A percentile compares a stretch with the other conserved stretches of the same genome.
These are phyloP conservation scores for Pleurotus sapidus DNA, from an alignment of 768 basidiomycete genomes.

Conservation along the genomic window DNA sequence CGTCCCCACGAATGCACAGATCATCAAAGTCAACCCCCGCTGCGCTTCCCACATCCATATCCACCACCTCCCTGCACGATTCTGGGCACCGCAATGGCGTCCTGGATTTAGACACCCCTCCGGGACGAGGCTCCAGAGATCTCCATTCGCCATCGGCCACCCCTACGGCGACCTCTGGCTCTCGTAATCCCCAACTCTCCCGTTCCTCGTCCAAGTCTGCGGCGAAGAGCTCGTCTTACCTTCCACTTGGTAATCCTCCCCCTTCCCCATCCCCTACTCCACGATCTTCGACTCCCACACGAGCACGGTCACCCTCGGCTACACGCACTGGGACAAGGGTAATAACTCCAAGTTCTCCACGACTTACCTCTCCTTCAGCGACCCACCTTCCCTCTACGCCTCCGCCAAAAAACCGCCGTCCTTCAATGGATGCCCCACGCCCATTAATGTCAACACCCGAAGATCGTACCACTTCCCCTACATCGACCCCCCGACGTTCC, in stretches of 20 bases:
- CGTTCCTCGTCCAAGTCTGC: conserved; percentile 30
- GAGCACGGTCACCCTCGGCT: conserved; percentile 37
- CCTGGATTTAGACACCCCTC: conserved; percentile 20
- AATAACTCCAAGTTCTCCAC: conserved; percentile 39
- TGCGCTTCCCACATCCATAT: conserved; percentile 23
- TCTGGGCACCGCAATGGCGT: background rate
- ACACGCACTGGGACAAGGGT: conserved; percentile 28
- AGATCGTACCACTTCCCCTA: conserved; percentile 23
- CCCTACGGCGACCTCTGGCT: conserved; percentile 40
- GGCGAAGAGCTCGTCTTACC: conserved; percentile 37
- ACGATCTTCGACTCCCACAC: conserved; percentile 23
- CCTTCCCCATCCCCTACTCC: conserved; percentile 33
- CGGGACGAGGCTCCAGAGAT: conserved; percentile 30
- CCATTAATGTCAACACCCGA: conserved; percentile 22
- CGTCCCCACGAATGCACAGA: conserved; percentile 25
- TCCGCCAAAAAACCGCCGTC: conserved; percentile 9
- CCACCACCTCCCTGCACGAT: conserved; percentile 17
- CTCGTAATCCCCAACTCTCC: conserved; percentile 27
- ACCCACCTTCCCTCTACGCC: conserved; percentile 44
- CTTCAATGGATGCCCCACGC: conserved; percentile 7
- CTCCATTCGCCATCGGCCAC: conserved; percentile 44
- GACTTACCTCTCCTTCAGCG: conserved; percentile 45
- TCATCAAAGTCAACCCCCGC: conserved; percentile 27
- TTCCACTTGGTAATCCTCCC: conserved; percentile 34
- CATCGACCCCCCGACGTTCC: conserved; percentile 27